Percentiles rank a stretch among this genome's conserved stretches.
Conservation (phyloP, 768 basidiomycete genomes). For the Leccinum rimulosum region DNA sequence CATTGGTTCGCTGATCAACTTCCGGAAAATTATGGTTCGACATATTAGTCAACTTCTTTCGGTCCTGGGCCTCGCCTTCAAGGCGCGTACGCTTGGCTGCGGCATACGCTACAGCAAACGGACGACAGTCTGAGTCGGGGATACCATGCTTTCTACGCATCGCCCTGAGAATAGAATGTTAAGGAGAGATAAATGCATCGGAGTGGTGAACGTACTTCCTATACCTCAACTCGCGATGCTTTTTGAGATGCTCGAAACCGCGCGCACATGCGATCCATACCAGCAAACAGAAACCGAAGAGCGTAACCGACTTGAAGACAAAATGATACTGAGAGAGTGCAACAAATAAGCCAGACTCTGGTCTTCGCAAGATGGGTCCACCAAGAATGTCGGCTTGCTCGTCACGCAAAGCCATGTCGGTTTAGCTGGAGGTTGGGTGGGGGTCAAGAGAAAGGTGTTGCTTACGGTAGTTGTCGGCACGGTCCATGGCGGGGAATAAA, state of each 20-base stretch:
- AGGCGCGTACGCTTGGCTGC: slow-evolving; percentile 58
- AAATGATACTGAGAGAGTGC: slow-evolving; percentile 37
- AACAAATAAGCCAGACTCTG: slow-evolving; percentile 25
- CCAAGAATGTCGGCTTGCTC: slow-evolving; percentile 75
- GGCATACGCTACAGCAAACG: slow-evolving; percentile 86
- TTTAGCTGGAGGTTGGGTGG: slow-evolving; percentile 20
- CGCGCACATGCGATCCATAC: slow-evolving; percentile 35
- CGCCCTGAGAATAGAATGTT: slow-evolving; percentile 41
- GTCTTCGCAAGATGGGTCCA: slow-evolving; percentile 44
- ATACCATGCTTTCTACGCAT: slow-evolving; percentile 79
- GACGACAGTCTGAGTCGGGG: slow-evolving; percentile 77
- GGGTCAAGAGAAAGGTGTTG: slow-evolving; percentile 18
- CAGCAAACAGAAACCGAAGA: slow-evolving; percentile 34
- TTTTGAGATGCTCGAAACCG: slow-evolving; percentile 46
- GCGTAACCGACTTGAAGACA: slow-evolving; percentile 37
- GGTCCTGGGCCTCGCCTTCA: slow-evolving; percentile 46
- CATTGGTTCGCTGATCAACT: slow-evolving; percentile 30
- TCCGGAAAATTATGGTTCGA: slow-evolving; percentile 24
- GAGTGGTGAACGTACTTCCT: slow-evolving; percentile 50
- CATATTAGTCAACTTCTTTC: slow-evolving; percentile 30
- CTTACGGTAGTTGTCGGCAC: slow-evolving; percentile 15
- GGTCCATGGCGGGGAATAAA: slow-evolving; percentile 22
- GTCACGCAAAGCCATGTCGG: slow-evolving; percentile 48
- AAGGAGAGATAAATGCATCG: slow-evolving; percentile 5
- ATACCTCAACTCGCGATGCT: slow-evolving; percentile 62